phyloP scores from a whole-genome alignment of 805 yeast genomes.

The Candida berthetii region DNA sequence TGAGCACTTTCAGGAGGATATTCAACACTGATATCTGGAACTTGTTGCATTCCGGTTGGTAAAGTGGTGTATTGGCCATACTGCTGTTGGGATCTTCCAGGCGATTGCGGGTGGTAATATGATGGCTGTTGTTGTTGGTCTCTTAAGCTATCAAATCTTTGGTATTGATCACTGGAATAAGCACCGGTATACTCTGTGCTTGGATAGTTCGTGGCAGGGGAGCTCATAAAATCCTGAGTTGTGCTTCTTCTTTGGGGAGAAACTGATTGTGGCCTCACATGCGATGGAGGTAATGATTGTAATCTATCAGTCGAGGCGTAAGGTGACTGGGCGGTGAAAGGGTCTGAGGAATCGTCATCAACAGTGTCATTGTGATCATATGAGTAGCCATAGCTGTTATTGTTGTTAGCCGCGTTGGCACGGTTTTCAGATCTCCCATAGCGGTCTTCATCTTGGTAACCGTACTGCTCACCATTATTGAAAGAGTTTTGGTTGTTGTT shows the following conservation, averaged over 20 bases:
- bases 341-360: too few relatives aligned
- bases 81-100: background rate
- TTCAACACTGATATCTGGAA: constrained; percentile 11
- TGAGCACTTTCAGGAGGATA: constrained; percentile 1
- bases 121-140: background rate
- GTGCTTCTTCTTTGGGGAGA: constrained; percentile 11
- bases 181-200: constrained; percentile 2
- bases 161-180: constrained; percentile 6
- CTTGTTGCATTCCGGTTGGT: constrained; percentile 9
- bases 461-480: too few relatives aligned
- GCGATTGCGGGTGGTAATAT: background rate
- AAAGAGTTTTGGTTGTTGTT: too few relatives aligned
- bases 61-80: constrained; percentile 20
- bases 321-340: too few relatives aligned
- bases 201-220: background rate
- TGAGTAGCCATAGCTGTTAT: too few relatives aligned
- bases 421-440: too few relatives aligned
- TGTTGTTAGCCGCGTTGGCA: too few relatives aligned
- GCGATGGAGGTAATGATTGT: constrained; percentile 9
- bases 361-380: too few relatives aligned
- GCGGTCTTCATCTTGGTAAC: too few relatives aligned
- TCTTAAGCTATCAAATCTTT: constrained; percentile 1
- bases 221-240: background rate
- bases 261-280: constrained; percentile 7
- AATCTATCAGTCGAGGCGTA: constrained; percentile 8